phyloP scores from a whole-genome alignment of 371 early-diverging fungal species.

The Mucor plumbeus region DNA sequence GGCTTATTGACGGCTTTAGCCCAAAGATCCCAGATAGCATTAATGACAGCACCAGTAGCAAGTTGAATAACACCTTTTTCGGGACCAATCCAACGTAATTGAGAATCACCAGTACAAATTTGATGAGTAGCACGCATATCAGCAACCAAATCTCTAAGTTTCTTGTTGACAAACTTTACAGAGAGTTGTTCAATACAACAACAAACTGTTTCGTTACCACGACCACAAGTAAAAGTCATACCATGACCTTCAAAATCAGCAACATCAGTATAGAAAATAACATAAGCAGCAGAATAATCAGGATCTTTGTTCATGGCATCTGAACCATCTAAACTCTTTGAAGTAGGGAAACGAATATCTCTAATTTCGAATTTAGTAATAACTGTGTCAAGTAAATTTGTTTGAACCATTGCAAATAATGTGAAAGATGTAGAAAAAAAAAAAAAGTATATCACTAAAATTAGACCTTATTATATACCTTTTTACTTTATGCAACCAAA shows the following conservation, averaged over 20 bases:
- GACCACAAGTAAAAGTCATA: constrained; percentile 58
- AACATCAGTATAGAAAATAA: constrained; percentile 51
- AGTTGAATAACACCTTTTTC: constrained; percentile 59
- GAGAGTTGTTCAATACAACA: constrained; percentile 51
- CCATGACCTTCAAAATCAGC: constrained; percentile 47
- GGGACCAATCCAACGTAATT: constrained; percentile 60
- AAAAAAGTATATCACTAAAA: background rate
- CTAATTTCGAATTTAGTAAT: constrained; percentile 52
- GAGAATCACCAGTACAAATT: constrained; percentile 57
- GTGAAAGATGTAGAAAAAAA: background rate
- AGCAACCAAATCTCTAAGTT: constrained; percentile 31
- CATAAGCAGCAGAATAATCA: constrained; percentile 60
- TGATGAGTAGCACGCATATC: constrained; percentile 56
- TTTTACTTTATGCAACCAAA: background rate
- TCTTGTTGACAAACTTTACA: constrained; percentile 47
- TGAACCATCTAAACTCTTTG: constrained; percentile 51
- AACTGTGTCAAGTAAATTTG: constrained; percentile 22
- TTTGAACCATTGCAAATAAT: background rate
- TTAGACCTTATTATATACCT: background rate
- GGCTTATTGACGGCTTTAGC: constrained; percentile 60
- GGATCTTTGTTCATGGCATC: constrained; percentile 64
- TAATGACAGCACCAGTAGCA: constrained; percentile 60
- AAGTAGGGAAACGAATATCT: constrained; percentile 60
- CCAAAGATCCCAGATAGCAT: constrained; percentile 64
- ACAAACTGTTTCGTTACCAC: constrained; percentile 54